These are phyloP conservation scores for Cladosporium sp. DNA, from an alignment of 2,329 filamentous ascomycete species.

Conservation along the genomic window DNA sequence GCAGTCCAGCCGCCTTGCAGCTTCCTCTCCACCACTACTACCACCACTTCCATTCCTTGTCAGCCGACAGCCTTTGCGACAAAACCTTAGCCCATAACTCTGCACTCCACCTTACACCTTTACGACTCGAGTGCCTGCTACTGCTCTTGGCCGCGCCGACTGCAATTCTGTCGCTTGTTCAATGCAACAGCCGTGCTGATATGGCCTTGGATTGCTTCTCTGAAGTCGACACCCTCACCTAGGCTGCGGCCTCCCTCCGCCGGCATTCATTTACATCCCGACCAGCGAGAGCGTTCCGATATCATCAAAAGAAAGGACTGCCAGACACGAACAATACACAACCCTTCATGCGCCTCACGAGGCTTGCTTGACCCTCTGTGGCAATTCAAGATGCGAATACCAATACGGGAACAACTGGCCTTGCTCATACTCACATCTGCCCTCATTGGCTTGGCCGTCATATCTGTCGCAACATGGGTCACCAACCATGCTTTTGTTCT, in stretches of 20 bases:
- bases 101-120: not conserved
- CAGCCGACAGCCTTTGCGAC: slow-evolving; percentile 6
- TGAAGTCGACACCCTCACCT: not conserved
- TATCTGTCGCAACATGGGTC: slow-evolving; percentile 72
- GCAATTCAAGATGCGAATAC: slow-evolving; percentile 66
- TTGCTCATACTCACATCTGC: slow-evolving; percentile 74
- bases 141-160: not conserved
- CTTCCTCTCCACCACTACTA: not conserved
- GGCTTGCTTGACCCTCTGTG: slow-evolving; percentile 1
- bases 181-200: slow-evolving; percentile 8
- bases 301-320: not conserved
- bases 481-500: slow-evolving; percentile 64
- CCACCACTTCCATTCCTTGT: not conserved
- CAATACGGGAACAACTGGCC: slow-evolving; percentile 84
- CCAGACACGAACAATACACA: not conserved
- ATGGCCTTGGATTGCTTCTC: not conserved
- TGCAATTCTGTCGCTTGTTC: not conserved
- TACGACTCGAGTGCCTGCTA: not conserved
- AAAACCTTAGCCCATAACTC: not conserved
- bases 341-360: slow-evolving; percentile 17
- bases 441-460: slow-evolving; percentile 71
- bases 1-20: not conserved
- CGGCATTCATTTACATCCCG: not conserved
- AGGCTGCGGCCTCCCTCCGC: not conserved
- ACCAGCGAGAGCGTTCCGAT: not conserved